Base-by-base conservation (phyloP, 2,329 filamentous ascomycete species). In the Myriosclerotinia curreyana region DNA sequence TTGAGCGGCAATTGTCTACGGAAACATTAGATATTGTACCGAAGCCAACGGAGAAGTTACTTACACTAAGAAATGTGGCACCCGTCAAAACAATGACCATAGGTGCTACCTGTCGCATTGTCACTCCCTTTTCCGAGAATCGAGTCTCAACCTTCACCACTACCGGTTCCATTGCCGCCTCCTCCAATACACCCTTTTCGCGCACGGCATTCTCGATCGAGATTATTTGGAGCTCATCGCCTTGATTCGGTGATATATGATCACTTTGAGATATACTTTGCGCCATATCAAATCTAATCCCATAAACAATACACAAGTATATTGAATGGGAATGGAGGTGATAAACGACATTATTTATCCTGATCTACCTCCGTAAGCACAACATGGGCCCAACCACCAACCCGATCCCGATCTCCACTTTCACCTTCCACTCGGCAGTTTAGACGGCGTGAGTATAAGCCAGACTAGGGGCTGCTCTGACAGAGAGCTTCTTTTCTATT, bases 1-100 rank as follows among this genome's bases (percentile, higher is more conserved):
- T 71, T 87, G 61, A 22, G 53, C 61, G 14, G 61, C 42, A 15
- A 46, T 64, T 22, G 44, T 64, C 61, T 64, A 34, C 17, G 7
- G 31, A 17, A 3, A 38, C 14, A 49, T 62, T 46, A 62, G 50
- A 6, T 3, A 15, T 40, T 8, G 7, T 38, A 7, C 14, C 17
- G 14, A n/a, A 31, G 20, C 17, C 4, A 34, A 28, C 5, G 2
- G 17, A 15, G 4, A 40, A 28, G n/a, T 34, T 25, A 64, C 65
- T 65, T 62, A 71, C 71, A 61, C 68, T 69, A 12, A 72, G 60
- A 59, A 73, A 72, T 14, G 68, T 68, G 49, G 71, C 69, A 46
- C 67, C 68, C 12, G 71, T 71, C 38, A 72, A 65, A 17, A 68
- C 62, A 12, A 71, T 46, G 3, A 72, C 65, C 46, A 73, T 63